Evolutionary conservation across 805 yeast species (phyloP).

Genomic region (Kodamaea leandrae): DNA sequence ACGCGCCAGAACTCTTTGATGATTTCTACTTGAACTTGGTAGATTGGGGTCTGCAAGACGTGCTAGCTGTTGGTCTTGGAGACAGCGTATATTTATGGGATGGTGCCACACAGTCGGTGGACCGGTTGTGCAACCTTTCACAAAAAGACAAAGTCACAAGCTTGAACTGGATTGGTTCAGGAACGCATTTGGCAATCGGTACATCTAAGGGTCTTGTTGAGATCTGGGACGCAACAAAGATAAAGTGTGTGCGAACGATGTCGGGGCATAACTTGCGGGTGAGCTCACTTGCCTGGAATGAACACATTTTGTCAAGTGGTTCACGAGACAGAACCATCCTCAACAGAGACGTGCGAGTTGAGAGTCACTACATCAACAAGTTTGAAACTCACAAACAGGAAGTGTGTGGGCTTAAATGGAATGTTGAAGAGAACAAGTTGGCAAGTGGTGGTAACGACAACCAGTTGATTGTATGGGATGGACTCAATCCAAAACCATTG

Average conservation of each 20-base stretch:
- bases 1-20: conserved; percentile 93
- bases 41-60: conserved; percentile 92
- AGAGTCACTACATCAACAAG: conserved; percentile 73
- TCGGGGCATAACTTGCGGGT: conserved; percentile 86
- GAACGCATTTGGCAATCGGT: conserved; percentile 93
- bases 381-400: conserved; percentile 84
- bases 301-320: conserved; percentile 83
- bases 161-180: conserved; percentile 89
- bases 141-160: conserved; percentile 74
- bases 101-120: conserved; percentile 79
- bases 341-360: conserved; percentile 87
- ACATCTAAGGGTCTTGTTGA: conserved; percentile 84
- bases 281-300: conserved; percentile 91
- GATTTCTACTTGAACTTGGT: conserved; percentile 89
- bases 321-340: conserved; percentile 79
- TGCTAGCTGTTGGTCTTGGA: conserved; percentile 87
- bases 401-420: conserved; percentile 96
- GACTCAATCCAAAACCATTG: conserved; percentile 63
- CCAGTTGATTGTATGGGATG: conserved; percentile 84
- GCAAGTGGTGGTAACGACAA: conserved; percentile 98
- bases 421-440: conserved; percentile 80
- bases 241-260: conserved; percentile 84
- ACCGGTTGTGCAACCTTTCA: conserved; percentile 67
- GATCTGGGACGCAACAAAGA: conserved; percentile 87
- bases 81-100: conserved; percentile 89